A percentile compares a stretch with the other conserved stretches of the same genome.
Evolutionary conservation across 352 stramenopile species (phyloP).

Genomic region (Blastocystis sp.): DNA sequence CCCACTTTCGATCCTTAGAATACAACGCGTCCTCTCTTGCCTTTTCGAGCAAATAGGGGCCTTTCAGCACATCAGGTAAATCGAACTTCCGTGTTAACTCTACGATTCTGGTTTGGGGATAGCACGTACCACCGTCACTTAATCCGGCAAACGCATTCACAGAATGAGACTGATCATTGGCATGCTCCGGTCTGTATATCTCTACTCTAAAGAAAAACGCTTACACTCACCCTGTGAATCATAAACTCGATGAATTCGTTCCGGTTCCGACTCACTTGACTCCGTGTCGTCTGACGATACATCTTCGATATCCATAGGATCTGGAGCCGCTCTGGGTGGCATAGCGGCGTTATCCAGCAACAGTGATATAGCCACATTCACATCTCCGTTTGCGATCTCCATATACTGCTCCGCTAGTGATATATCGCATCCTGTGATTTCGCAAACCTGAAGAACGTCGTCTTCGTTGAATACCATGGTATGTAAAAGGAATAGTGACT

Average conservation of each 20-base stretch:
- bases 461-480: too few relatives aligned
- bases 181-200: constrained; percentile 2
- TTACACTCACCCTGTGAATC: not conserved
- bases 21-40: constrained; percentile 22
- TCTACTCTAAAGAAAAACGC: not conserved
- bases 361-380: constrained; percentile 20
- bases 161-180: not conserved
- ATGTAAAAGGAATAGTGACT: too few relatives aligned
- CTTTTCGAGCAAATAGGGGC: constrained; percentile 20
- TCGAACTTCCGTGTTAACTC: not conserved
- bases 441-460: not conserved
- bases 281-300: not conserved
- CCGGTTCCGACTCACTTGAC: not conserved
- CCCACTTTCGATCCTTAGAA: not conserved
- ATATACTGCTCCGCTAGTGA: not conserved
- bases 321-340: not conserved
- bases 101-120: not conserved
- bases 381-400: constrained; percentile 1
- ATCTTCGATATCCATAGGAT: not conserved
- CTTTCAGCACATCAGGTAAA: constrained; percentile 26
- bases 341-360: constrained; percentile 4
- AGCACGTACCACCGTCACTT: not conserved
- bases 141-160: not conserved
- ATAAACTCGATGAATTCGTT: not conserved
- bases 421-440: not conserved